phyloP scores from a whole-genome alignment of 495 filamentous ascomycete genomes.

The Tricharina praecox region DNA sequence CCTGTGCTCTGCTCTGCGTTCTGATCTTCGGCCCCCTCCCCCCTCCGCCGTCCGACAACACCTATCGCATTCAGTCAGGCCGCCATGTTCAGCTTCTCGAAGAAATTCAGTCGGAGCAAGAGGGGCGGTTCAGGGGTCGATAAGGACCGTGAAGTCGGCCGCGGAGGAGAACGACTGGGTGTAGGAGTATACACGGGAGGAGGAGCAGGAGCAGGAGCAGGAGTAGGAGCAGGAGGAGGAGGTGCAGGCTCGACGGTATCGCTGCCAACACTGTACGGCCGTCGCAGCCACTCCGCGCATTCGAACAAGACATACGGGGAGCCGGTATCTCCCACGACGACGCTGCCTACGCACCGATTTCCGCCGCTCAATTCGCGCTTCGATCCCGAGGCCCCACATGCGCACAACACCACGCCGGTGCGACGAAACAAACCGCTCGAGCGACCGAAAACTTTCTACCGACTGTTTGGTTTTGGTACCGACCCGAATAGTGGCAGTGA shows the following conservation, averaged over 20 bases:
- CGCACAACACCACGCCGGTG: neutral
- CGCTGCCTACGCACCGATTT: neutral
- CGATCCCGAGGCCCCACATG: conserved; percentile 3
- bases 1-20: neutral
- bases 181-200: too few species aligned
- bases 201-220: too few species aligned
- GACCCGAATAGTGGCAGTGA: too few species aligned
- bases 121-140: neutral
- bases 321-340: neutral
- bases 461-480: too few species aligned
- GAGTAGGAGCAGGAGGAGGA: too few species aligned
- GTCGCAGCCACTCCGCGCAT: neutral
- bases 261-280: neutral
- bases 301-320: neutral
- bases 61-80: neutral
- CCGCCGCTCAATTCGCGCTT: conserved; percentile 1
- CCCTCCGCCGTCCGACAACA: neutral
- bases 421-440: neutral
- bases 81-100: conserved; percentile 5
- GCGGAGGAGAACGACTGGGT: too few species aligned
- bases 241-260: conserved; percentile 3
- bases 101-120: neutral
- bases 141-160: neutral
- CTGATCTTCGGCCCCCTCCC: neutral
- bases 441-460: conserved; percentile 1